Conservation (phyloP, 805 yeast genomes). For the Barnettozyma siamensis region DNA sequence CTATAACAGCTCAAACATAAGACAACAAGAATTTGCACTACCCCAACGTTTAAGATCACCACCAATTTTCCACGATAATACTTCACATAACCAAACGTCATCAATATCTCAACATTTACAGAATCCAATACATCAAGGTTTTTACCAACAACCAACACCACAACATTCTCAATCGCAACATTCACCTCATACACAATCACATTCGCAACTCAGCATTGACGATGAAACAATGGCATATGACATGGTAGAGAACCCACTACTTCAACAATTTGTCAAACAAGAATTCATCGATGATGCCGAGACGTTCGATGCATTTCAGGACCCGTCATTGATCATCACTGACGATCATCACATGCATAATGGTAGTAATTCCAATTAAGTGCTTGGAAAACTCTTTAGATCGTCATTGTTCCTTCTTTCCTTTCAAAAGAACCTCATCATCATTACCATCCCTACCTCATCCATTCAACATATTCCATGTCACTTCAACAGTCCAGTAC, state of each 20-base stretch:
- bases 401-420: neutral
- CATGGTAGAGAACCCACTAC: too few relatives aligned
- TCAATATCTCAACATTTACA: neutral
- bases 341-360: neutral
- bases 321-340: slow-evolving; percentile 1
- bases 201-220: too few relatives aligned
- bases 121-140: neutral
- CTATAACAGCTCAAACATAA: slow-evolving; percentile 31
- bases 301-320: slow-evolving; percentile 3
- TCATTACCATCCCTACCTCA: too few relatives aligned
- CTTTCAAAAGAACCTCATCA: neutral
- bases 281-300: neutral
- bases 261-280: neutral
- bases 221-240: too few relatives aligned
- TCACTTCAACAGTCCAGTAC: too few relatives aligned
- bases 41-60: slow-evolving; percentile 22
- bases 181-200: too few relatives aligned
- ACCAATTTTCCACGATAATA: slow-evolving; percentile 7
- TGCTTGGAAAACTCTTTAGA: too few relatives aligned
- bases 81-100: neutral
- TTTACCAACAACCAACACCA: neutral
- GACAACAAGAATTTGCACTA: slow-evolving; percentile 20
- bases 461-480: too few relatives aligned
- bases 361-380: too few relatives aligned
- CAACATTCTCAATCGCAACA: neutral